These are phyloP conservation scores for Eucalyptus erythrocorys DNA, from an alignment of 345 rosid species.

Conservation along the genomic window DNA sequence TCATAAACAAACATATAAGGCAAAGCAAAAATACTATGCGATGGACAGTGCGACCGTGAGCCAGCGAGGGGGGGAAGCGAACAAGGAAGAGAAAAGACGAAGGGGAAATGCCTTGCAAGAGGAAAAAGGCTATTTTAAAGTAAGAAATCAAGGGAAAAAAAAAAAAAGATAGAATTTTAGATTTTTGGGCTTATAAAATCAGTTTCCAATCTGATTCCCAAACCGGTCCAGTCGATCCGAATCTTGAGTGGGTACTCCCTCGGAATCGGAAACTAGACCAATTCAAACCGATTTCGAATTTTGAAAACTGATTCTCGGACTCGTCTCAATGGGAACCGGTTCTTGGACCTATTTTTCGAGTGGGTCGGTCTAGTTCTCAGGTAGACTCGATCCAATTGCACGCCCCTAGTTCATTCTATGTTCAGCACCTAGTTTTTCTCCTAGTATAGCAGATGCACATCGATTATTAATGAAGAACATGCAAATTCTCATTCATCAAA, in stretches of 20 bases:
- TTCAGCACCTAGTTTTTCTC: neutral
- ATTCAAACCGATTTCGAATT: rapidly evolving
- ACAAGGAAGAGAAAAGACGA: rapidly evolving
- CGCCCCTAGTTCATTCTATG: neutral
- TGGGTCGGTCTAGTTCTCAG: rapidly evolving
- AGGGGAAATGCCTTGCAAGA: too few relatives aligned
- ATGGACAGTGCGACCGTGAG: rapidly evolving
- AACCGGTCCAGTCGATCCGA: rapidly evolving
- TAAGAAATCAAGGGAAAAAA: too few relatives aligned
- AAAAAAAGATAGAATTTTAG: too few relatives aligned
- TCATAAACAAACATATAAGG: too few relatives aligned
- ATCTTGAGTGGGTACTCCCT: too few relatives aligned
- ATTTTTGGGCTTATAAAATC: too few relatives aligned
- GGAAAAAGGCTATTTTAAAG: too few relatives aligned
- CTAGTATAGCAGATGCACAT: neutral
- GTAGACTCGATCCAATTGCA: rapidly evolving
- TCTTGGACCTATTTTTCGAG: rapidly evolving
- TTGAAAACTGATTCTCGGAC: rapidly evolving
- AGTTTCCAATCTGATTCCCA: rapidly evolving
- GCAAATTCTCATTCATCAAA: neutral
- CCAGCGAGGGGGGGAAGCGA: rapidly evolving
- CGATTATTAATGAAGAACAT: neutral
- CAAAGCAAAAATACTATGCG: rapidly evolving
- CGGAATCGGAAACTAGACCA: rapidly evolving
- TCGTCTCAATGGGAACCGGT: rapidly evolving